These are phyloP conservation scores for Colletotrichum tamarilloi DNA, from an alignment of 2,329 filamentous ascomycete species.

Conservation along the genomic window DNA sequence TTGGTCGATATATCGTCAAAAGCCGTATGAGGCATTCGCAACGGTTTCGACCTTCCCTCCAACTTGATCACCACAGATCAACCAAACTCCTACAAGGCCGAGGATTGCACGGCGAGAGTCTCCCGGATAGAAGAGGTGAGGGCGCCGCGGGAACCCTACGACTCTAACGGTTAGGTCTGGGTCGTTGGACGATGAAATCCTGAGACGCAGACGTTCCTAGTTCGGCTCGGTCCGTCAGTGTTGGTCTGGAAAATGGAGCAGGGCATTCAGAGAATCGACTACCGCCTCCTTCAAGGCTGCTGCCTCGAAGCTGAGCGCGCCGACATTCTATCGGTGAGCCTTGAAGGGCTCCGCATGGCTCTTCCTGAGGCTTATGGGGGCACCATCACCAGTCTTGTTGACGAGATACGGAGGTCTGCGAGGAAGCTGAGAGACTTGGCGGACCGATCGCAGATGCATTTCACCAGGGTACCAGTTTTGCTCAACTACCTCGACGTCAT, in stretches of 20 bases:
- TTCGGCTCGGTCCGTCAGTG: background rate
- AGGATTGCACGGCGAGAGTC: background rate
- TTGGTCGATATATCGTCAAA: constrained; percentile 2
- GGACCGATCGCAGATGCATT: constrained; percentile 64
- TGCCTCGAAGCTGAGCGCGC: constrained; percentile 65
- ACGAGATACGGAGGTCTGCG: constrained; percentile 57
- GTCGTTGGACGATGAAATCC: background rate
- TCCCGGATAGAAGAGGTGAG: background rate
- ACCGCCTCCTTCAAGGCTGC: constrained; percentile 62
- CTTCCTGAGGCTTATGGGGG: constrained; percentile 57
- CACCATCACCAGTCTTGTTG: constrained; percentile 59
- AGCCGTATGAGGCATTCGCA: background rate
- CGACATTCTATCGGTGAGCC: constrained; percentile 56
- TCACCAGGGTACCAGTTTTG: constrained; percentile 60
- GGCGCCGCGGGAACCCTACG: background rate
- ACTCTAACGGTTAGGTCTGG: background rate
- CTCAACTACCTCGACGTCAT: constrained; percentile 67
- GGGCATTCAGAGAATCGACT: constrained; percentile 40
- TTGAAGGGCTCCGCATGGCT: constrained; percentile 60
- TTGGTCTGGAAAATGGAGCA: constrained; percentile 36
- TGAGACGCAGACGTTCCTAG: constrained; percentile 15
- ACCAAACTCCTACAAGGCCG: background rate
- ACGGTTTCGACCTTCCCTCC: background rate
- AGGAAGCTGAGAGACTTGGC: constrained; percentile 64
- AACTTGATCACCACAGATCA: background rate